A percentile compares a stretch with the other conserved stretches of the same genome.
Conservation (phyloP, 129 eudicot species). For the Oenanthe sinensis region DNA sequence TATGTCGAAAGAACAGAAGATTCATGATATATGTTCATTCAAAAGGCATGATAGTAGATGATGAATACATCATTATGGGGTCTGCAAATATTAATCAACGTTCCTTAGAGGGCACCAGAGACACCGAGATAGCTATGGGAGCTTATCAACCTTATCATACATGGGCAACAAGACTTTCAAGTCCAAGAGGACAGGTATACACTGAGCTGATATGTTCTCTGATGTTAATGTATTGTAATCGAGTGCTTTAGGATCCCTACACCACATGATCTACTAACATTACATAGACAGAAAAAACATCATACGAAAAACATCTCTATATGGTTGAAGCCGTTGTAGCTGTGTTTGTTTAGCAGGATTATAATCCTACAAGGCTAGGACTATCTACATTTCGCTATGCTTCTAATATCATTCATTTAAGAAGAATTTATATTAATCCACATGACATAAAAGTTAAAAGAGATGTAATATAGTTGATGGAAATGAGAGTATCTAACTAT, state of each 20-base stretch:
- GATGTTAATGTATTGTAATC: not conserved
- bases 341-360: not conserved
- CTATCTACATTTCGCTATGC: too few species aligned
- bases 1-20: constrained; percentile 17
- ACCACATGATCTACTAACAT: not conserved
- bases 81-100: constrained; percentile 51
- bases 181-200: constrained; percentile 44
- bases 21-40: constrained; percentile 44
- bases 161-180: constrained; percentile 24
- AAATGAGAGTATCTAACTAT: not conserved
- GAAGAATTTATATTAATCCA: too few species aligned
- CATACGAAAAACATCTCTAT: not conserved
- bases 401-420: too few species aligned
- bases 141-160: constrained; percentile 49
- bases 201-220: not conserved
- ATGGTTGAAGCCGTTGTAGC: not conserved
- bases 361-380: too few species aligned
- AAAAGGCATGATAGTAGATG: constrained; percentile 43
- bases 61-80: constrained; percentile 31
- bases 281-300: not conserved
- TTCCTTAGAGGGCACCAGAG: constrained; percentile 40
- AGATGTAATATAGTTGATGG: too few species aligned
- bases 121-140: constrained; percentile 63
- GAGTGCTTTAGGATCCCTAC: too few species aligned
- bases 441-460: too few species aligned